A percentile compares a stretch with the other conserved stretches of the same genome.
Conservation (phyloP, 139 green algal genomes). For the Eudorina sp. region DNA sequence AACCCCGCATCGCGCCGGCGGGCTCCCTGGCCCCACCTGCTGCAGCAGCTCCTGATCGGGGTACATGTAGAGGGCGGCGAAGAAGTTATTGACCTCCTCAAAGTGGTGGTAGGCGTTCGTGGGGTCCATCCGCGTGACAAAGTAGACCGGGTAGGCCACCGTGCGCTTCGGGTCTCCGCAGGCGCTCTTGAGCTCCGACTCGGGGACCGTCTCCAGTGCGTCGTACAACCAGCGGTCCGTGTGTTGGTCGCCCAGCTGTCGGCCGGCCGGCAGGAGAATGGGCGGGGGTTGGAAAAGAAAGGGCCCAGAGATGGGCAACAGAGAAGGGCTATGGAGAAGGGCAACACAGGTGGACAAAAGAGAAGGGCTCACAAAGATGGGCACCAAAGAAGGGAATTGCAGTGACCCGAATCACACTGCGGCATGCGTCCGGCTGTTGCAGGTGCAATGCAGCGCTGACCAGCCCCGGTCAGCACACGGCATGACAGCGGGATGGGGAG, state of each 20-base stretch:
- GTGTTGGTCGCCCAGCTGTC: conserved; percentile 1
- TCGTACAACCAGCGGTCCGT: conserved; percentile 42
- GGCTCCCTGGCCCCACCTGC: neutral
- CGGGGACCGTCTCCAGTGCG: neutral
- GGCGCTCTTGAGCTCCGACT: neutral
- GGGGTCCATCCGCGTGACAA: conserved; percentile 47
- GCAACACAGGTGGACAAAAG: no score
- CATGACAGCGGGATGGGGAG: no score
- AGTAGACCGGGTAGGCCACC: conserved; percentile 36
- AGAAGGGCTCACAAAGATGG: no score
- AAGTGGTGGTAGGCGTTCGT: conserved; percentile 47
- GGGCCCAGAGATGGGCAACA: no score
- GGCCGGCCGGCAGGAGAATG: neutral
- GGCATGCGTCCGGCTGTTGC: no score
- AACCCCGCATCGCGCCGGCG: no score
- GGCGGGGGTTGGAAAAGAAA: no score
- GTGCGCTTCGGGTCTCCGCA: conserved; percentile 13
- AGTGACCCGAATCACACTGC: no score
- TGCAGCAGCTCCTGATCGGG: conserved; percentile 19
- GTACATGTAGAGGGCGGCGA: conserved; percentile 15
- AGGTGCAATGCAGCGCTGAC: no score
- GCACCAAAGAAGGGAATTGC: no score
- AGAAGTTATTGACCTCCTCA: conserved; percentile 38
- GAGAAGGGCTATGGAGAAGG: no score
- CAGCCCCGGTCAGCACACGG: no score